Percentiles rank a stretch among this genome's conserved stretches.
Conservation (phyloP, 2,329 filamentous ascomycete species). For the Bimuria novae-zelandiae region DNA sequence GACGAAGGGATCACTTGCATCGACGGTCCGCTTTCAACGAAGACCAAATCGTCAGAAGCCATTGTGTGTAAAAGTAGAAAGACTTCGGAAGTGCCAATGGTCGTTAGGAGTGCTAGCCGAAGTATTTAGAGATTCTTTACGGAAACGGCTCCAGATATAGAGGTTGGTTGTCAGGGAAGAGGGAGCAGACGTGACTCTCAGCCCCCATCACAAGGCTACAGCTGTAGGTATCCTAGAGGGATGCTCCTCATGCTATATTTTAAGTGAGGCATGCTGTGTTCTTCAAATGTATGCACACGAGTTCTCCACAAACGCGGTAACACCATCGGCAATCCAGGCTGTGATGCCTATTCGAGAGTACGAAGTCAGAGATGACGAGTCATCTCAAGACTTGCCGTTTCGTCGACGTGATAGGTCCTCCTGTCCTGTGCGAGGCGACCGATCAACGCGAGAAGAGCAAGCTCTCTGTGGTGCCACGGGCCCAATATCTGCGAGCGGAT, state of each 20-base stretch:
- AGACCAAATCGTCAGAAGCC: conserved; percentile 19
- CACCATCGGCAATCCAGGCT: not conserved
- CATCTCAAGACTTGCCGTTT: not conserved
- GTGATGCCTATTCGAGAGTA: not conserved
- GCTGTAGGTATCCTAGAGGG: not conserved
- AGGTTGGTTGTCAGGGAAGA: not conserved
- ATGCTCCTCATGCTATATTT: not conserved
- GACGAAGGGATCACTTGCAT: conserved; percentile 14
- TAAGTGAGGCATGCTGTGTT: conserved; percentile 1
- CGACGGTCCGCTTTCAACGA: conserved; percentile 15
- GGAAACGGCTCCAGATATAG: not conserved
- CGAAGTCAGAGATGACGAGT: not conserved
- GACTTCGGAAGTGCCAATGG: not conserved
- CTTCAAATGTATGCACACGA: not conserved
- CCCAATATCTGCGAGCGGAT: not conserved
- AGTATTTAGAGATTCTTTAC: not conserved
- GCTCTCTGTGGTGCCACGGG: not conserved
- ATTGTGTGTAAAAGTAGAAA: not conserved
- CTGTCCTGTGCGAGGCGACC: not conserved
- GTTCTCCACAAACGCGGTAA: not conserved
- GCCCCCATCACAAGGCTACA: not conserved
- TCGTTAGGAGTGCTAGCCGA: not conserved
- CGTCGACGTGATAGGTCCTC: too few species aligned
- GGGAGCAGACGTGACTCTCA: not conserved
- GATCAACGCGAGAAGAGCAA: not conserved